Evolutionary conservation across 2,329 filamentous ascomycete species (phyloP).

Genomic region (Cladosporium colombiae): DNA sequence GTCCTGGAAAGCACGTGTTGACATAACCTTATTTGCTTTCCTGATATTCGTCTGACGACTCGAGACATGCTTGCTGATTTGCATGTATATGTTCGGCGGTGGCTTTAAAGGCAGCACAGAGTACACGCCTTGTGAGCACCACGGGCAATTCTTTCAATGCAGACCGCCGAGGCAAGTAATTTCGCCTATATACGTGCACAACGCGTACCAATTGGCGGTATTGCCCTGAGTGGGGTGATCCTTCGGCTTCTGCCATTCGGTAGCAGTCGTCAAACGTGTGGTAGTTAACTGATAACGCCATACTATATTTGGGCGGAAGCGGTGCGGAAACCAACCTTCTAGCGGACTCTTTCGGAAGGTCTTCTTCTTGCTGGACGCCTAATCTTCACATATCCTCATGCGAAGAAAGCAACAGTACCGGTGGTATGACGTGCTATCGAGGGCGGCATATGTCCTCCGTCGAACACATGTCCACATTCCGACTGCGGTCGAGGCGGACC

Average conservation of each 20-base stretch:
- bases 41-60: not conserved
- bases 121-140: not conserved
- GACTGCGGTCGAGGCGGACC: conserved; percentile 11
- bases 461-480: conserved; percentile 12
- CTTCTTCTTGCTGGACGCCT: not conserved
- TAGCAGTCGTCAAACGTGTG: not conserved
- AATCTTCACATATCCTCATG: not conserved
- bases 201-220: not conserved
- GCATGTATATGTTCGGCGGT: not conserved
- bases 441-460: not conserved
- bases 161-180: not conserved
- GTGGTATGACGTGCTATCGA: not conserved
- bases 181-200: not conserved
- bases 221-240: not conserved
- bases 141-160: not conserved
- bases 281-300: conserved; percentile 1
- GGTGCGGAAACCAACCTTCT: not conserved
- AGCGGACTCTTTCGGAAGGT: not conserved
- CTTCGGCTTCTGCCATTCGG: not conserved
- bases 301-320: not conserved
- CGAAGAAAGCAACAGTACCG: not conserved
- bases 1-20: not conserved
- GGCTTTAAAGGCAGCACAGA: not conserved
- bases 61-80: not conserved
- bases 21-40: not conserved